Conservation (phyloP, 2,329 filamentous ascomycete species). For the Calonectria ilicicola region DNA sequence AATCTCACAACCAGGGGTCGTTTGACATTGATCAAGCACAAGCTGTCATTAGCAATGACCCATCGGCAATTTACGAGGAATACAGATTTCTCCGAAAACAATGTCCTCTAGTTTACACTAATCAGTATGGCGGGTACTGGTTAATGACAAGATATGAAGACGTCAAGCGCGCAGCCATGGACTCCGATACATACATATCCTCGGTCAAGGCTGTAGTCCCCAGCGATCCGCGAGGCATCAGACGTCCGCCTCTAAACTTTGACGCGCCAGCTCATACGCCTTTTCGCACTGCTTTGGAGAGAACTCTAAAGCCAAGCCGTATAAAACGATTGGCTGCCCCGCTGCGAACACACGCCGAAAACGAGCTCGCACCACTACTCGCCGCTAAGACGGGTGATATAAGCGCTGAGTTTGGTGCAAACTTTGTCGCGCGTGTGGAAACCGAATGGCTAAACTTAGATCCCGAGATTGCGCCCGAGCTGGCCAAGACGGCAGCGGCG, state of each 20-base stretch:
- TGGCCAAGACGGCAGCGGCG: not conserved
- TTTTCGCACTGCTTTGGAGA: not conserved
- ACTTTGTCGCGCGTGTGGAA: not conserved
- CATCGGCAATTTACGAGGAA: not conserved
- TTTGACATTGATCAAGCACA: not conserved
- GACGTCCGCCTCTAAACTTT: not conserved
- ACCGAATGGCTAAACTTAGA: not conserved
- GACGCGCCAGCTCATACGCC: not conserved
- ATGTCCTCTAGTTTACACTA: not conserved
- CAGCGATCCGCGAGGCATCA: not conserved
- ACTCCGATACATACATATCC: not conserved
- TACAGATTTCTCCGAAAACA: not conserved
- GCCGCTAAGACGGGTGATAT: not conserved
- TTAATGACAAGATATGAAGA: slow-evolving; percentile 1
- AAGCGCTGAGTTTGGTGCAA: slow-evolving; percentile 2
- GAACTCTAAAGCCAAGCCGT: not conserved
- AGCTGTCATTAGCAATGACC: not conserved
- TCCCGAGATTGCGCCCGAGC: not conserved
- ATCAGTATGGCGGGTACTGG: not conserved
- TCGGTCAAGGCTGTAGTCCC: not conserved
- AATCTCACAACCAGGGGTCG: not conserved
- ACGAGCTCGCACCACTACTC: not conserved
- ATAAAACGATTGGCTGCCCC: not conserved
- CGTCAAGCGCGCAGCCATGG: slow-evolving; percentile 5
- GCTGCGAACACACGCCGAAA: not conserved